Evolutionary conservation across 2,329 filamentous ascomycete species (phyloP).

Genomic region (Claviceps digitariae): DNA sequence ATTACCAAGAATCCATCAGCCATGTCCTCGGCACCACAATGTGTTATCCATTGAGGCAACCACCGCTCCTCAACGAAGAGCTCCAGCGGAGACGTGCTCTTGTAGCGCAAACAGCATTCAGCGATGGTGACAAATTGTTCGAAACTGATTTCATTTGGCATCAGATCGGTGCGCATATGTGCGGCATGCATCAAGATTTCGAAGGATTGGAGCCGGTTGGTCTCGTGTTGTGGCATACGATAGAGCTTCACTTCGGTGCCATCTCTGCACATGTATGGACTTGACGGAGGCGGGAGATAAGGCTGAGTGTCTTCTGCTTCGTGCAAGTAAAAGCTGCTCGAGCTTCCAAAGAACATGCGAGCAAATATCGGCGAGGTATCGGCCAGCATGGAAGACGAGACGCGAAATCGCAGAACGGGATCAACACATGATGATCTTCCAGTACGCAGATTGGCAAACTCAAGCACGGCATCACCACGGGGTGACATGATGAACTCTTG

Average conservation of each 20-base stretch:
- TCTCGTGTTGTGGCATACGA: slow-evolving; percentile 38
- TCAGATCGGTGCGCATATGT: slow-evolving; percentile 32
- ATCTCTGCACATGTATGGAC: slow-evolving; percentile 26
- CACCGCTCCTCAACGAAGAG: slow-evolving; percentile 35
- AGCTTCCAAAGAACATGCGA: slow-evolving; percentile 27
- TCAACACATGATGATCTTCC: slow-evolving; percentile 17
- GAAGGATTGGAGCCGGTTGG: slow-evolving; percentile 26
- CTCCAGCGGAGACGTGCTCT: slow-evolving; percentile 37
- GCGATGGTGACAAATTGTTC: slow-evolving; percentile 38
- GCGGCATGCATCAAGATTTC: slow-evolving; percentile 37
- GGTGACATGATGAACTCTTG: slow-evolving; percentile 30
- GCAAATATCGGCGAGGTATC: slow-evolving; percentile 39
- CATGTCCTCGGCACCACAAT: slow-evolving; percentile 32
- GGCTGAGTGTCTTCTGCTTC: slow-evolving; percentile 24
- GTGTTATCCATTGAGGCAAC: slow-evolving; percentile 35
- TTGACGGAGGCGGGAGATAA: slow-evolving; percentile 22
- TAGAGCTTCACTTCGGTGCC: slow-evolving; percentile 32
- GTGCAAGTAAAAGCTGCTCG: slow-evolving; percentile 17
- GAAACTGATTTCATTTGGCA: slow-evolving; percentile 34
- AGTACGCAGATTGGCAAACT: slow-evolving; percentile 31
- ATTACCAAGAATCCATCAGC: slow-evolving; percentile 37
- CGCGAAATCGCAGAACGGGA: slow-evolving; percentile 34
- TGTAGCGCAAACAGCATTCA: slow-evolving; percentile 35
- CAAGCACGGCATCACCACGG: slow-evolving; percentile 35
- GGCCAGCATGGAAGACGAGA: slow-evolving; percentile 35